These are phyloP conservation scores for Eucalyptus polybractea DNA, from an alignment of 345 rosid species.

Conservation along the genomic window DNA sequence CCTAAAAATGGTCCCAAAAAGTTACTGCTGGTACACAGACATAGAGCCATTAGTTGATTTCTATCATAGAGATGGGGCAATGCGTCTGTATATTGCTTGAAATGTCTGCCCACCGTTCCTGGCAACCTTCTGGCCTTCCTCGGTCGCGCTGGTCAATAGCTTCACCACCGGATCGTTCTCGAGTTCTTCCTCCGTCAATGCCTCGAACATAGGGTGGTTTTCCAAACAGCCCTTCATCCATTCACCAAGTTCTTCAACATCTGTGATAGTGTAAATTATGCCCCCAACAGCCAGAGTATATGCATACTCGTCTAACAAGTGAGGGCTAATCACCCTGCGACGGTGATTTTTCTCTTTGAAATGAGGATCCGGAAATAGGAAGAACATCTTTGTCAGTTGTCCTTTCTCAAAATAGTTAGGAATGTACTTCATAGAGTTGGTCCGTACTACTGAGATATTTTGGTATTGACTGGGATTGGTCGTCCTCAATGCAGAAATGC, in stretches of 20 bases:
- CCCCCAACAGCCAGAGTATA: slow-evolving; percentile 27
- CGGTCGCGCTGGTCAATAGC: slow-evolving; percentile 28
- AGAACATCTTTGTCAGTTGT: slow-evolving; percentile 36
- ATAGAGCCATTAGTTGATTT: background rate
- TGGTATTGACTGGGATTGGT: slow-evolving; percentile 29
- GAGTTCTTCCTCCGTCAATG: slow-evolving; percentile 17
- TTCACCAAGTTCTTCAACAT: slow-evolving; percentile 41
- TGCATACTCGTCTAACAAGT: slow-evolving; percentile 34
- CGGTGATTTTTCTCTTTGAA: slow-evolving; percentile 48
- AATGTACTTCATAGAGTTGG: slow-evolving; percentile 38
- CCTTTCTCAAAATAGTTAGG: slow-evolving; percentile 38
- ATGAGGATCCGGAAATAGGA: slow-evolving; percentile 36
- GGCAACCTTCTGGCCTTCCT: slow-evolving; percentile 44
- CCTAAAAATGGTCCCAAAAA: background rate
- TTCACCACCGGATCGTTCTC: slow-evolving; percentile 24
- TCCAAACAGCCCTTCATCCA: slow-evolving; percentile 39
- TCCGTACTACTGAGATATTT: slow-evolving; percentile 29
- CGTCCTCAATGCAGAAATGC: slow-evolving; percentile 15
- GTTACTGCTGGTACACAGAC: background rate
- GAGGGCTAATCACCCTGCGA: slow-evolving; percentile 32
- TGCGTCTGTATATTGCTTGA: slow-evolving; percentile 24
- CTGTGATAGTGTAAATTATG: slow-evolving; percentile 32
- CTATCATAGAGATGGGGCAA: slow-evolving; percentile 1
- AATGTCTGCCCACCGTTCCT: slow-evolving; percentile 37
- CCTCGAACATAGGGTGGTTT: slow-evolving; percentile 30